Base-by-base conservation (phyloP, 2,329 filamentous ascomycete genomes). In the Rutstroemia sp. region DNA sequence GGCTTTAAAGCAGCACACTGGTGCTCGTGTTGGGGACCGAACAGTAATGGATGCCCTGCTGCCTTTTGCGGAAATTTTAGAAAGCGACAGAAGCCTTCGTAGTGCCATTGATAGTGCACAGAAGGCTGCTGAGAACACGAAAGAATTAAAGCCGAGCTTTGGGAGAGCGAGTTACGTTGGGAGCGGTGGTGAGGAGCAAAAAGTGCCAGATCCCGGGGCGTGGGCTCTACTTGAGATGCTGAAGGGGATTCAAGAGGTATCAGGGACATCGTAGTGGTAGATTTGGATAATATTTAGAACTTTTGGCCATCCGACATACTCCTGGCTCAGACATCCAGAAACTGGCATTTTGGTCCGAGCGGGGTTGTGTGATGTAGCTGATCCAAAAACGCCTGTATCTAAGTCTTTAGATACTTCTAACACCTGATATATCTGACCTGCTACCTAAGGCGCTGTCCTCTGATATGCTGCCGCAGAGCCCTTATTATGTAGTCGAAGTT, bases 61-160 rank as follows among this genome's bases (percentile, higher is more conserved):
- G 14, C 67, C 67, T 5, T 70, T 69, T 52, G 58, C 65, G 25
- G 57, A 63, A 21, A 59, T 55, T 1, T 54, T 64, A 25, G 56
- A 63, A 9, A 70, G 69, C 58, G 73, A 71, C n/a, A 72, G 70
- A 25, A 71, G 74, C 30, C 30, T 34, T 10, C 30, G 3, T 34
- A 34, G 30, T 34, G 30, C 30, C 30, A 34, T 34, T 34, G 9
- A 34, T 34, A 34, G 30, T 34, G 30, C 30, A 14, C 30, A 34
- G 9, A 34, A 9, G 30, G 30, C 30, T 34, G 30, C 30, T 5
- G 30, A 34, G 9, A 34, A 34, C 30, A 34, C 30, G 4, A 34
- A 14, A 42, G 42, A 37, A 25, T 8, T 16, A 16, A 19, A 10
- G 30, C 30, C 30, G 30, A 38, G 2, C n/a, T 34, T 45, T 19